Conservation (phyloP, 306 rosid genomes). For the Trifolium pratense region DNA sequence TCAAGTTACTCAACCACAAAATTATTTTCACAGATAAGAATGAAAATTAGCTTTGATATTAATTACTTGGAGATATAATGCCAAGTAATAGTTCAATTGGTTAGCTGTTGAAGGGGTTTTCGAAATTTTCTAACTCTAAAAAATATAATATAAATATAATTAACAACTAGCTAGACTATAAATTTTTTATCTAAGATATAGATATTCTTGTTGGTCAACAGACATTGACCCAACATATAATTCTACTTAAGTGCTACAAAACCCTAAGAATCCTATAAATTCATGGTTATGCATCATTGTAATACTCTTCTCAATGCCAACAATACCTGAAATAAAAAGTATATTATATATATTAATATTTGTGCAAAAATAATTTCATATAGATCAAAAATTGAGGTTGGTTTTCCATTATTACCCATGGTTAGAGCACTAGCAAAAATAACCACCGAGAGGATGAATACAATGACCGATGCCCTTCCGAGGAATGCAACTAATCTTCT, state of each 20-base stretch:
- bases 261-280: constrained; percentile 83
- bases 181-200: constrained; percentile 8
- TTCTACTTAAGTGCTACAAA: constrained; percentile 59
- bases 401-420: constrained; percentile 66
- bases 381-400: neutral
- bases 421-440: constrained; percentile 86
- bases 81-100: neutral
- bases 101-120: neutral
- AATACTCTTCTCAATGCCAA: constrained; percentile 65
- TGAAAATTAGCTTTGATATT: constrained; percentile 20
- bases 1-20: constrained; percentile 28
- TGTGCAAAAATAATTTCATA: neutral
- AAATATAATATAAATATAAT: neutral
- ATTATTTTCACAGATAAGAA: neutral
- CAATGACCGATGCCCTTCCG: constrained; percentile 73
- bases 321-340: constrained; percentile 58
- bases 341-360: neutral
- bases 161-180: neutral
- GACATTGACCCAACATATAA: constrained; percentile 65
- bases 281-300: constrained; percentile 75
- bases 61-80: neutral
- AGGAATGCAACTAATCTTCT: constrained; percentile 62
- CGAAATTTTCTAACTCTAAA: neutral
- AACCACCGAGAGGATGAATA: constrained; percentile 88
- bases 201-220: constrained; percentile 61